phyloP scores from a whole-genome alignment of 2,329 filamentous ascomycete genomes.

The Penicillium sp. region DNA sequence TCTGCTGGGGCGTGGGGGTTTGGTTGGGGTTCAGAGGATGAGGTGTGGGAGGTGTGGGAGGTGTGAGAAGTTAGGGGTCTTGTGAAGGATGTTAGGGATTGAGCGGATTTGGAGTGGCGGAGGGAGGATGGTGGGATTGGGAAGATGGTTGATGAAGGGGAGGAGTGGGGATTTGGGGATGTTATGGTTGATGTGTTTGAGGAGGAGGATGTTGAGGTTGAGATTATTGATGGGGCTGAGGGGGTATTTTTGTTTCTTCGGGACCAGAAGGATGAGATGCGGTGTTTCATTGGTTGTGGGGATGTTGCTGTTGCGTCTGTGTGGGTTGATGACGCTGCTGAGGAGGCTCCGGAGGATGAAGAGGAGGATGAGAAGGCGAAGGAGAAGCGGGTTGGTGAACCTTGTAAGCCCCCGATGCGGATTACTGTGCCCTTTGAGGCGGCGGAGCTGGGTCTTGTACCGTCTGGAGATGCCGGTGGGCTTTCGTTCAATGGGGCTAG shows the following conservation, averaged over 20 bases:
- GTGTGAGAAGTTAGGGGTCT: not conserved
- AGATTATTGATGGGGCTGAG: conserved; percentile 31
- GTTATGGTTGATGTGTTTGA: conserved; percentile 12
- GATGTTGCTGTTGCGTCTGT: not conserved
- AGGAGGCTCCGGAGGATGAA: conserved; percentile 28
- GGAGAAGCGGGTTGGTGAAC: conserved; percentile 33
- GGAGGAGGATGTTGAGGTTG: conserved; percentile 16
- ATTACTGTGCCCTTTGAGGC: conserved; percentile 39
- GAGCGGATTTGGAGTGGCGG: conserved; percentile 35
- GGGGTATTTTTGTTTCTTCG: conserved; percentile 25
- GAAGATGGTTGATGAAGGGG: conserved; percentile 5
- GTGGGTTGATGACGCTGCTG: conserved; percentile 8
- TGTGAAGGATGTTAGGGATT: conserved; percentile 33
- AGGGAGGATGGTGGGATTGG: conserved; percentile 19
- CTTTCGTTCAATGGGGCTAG: conserved; percentile 28
- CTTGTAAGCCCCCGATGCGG: conserved; percentile 29
- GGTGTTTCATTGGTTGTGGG: conserved; percentile 8
- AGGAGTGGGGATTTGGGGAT: not conserved
- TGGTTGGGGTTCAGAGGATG: conserved; percentile 23
- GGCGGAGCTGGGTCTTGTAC: conserved; percentile 32
- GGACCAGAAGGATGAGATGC: conserved; percentile 20
- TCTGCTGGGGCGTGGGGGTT: conserved; percentile 43
- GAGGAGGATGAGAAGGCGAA: conserved; percentile 37
- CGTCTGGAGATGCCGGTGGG: conserved; percentile 21
- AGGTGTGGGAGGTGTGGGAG: conserved; percentile 21